Evolutionary conservation across 768 basidiomycete species (phyloP).

Genomic region (Tulasnella sp.): DNA sequence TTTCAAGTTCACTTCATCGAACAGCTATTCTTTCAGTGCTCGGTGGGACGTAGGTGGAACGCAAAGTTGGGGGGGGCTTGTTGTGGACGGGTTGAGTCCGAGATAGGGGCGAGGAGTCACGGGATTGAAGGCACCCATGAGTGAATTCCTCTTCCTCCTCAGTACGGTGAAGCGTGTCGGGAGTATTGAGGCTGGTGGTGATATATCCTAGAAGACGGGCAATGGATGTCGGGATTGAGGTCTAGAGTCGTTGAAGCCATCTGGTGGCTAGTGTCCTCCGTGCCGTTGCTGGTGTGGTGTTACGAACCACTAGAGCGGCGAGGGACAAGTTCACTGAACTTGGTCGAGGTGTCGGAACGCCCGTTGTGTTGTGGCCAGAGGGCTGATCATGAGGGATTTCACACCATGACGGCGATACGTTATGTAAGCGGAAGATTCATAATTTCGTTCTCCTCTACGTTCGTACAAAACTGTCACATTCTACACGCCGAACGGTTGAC

Average conservation of each 20-base stretch:
- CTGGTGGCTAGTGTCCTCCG: neutral
- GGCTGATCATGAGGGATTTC: no score
- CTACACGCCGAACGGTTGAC: no score
- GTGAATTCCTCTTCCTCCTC: no score
- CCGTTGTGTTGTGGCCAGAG: neutral
- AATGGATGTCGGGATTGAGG: neutral
- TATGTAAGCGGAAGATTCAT: no score
- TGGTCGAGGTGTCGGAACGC: constrained; percentile 4
- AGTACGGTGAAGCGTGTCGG: neutral
- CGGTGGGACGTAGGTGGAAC: constrained; percentile 15
- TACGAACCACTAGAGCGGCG: neutral
- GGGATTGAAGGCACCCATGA: constrained; percentile 6
- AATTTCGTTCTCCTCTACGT: no score
- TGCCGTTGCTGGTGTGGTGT: constrained; percentile 4
- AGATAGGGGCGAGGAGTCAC: neutral
- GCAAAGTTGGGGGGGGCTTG: neutral
- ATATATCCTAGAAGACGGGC: neutral
- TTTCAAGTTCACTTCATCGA: neutral
- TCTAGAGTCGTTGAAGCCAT: neutral
- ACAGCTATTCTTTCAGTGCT: neutral
- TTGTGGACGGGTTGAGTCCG: neutral
- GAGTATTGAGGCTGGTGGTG: neutral
- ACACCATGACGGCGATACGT: no score
- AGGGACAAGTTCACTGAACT: neutral
- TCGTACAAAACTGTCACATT: no score